Base-by-base conservation (phyloP, 2,329 filamentous ascomycete genomes). In the Dendrostoma leiphaemia region DNA sequence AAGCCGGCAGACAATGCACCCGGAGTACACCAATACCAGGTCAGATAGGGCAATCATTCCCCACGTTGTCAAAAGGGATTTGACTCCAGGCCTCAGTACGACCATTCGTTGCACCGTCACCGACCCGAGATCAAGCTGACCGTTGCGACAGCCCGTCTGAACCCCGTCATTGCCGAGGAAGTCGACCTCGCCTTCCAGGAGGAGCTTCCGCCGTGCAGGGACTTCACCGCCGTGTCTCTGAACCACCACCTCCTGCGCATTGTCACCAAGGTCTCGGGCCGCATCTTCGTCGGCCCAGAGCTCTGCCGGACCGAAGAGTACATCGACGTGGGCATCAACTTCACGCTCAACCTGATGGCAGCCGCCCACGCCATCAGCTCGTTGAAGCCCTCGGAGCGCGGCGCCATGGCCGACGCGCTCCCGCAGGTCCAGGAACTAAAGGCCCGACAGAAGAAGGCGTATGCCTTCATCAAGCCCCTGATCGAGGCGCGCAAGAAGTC, bases 281-380 rank as follows among this genome's bases (percentile, higher is more conserved):
- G 73, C 10, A 64, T 79, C 26, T 80, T 80, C 48, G 67, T 80
- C 26, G 77, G 77, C 5, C 63, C 73, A 1, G 74, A 78, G 48
- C 68, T 78, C 1, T 76, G 74, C 58, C 74, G 71, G 29, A 62
- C 69, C 3, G 73, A 75, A 35, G 65, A 69, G 24, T 80, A 78
- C 60, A 61, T 79, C 3, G 69, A 78, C 35, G 67, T 72, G 5
- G 69, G 73, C n/a, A 76, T 78, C 54, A 74, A 74, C 60, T 79
- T 76, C 61, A 78, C 77, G 7, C 50, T 74, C 15, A 71, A 75
- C 21, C 52, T 78, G 4, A 69, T 75, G 60, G 61, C 53, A 1
- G 73, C 72, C 1, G 65, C 69, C 10, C 48, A 52, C 1, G 66
- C 66, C 6, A 56, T 74, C 6, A 59, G 64, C 26, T 12, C 48